phyloP scores from a whole-genome alignment of 2,329 filamentous ascomycete species.

The Fusarium virguliforme region DNA sequence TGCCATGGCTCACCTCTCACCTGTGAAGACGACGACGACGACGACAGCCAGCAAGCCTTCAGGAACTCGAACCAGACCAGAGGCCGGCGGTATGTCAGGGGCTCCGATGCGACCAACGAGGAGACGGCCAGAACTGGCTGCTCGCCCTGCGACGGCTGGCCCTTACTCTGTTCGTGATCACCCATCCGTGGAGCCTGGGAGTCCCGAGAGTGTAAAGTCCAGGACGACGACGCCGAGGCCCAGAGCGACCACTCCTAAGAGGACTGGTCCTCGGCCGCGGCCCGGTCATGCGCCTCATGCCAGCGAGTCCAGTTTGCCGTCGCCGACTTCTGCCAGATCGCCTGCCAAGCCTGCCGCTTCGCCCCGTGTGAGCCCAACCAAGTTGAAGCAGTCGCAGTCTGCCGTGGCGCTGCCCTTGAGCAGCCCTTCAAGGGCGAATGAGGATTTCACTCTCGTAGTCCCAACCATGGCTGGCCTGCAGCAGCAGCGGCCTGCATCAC shows the following conservation, averaged over 20 bases:
- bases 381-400: constrained; percentile 56
- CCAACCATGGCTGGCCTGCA: constrained; percentile 62
- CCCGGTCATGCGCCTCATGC: constrained; percentile 66
- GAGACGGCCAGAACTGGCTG: constrained; percentile 71
- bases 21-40: constrained; percentile 61
- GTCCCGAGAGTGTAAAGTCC: constrained; percentile 64
- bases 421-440: constrained; percentile 66
- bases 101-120: constrained; percentile 75
- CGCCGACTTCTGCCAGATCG: constrained; percentile 59
- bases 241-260: constrained; percentile 69
- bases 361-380: constrained; percentile 61
- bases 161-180: constrained; percentile 74
- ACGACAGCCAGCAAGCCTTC: constrained; percentile 55
- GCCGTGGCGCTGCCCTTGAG: constrained; percentile 45
- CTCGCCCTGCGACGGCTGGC: constrained; percentile 75
- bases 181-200: constrained; percentile 55
- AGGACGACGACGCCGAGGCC: constrained; percentile 67
- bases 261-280: constrained; percentile 63
- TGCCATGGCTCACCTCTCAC: constrained; percentile 75
- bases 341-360: constrained; percentile 57
- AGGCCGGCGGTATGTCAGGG: constrained; percentile 73
- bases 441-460: constrained; percentile 69
- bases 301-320: constrained; percentile 67
- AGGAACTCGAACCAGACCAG: constrained; percentile 60
- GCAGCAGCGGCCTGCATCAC: constrained; percentile 30